Conservation (phyloP, 2,329 filamentous ascomycete species). For the Talaromyces sp. region DNA sequence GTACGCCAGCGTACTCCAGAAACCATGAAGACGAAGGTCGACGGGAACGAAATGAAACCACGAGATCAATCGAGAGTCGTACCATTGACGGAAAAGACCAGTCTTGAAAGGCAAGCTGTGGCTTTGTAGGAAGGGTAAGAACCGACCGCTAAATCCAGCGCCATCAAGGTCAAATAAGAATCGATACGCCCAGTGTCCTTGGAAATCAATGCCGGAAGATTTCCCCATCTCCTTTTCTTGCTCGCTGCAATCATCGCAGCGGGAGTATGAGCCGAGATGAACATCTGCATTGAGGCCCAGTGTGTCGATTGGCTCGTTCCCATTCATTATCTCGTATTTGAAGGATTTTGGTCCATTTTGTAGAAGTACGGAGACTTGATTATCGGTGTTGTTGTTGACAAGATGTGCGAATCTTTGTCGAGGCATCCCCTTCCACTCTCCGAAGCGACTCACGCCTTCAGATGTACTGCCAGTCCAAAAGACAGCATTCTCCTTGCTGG, state of each 20-base stretch:
- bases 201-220: constrained; percentile 52
- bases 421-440: constrained; percentile 67
- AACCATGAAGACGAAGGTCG: constrained; percentile 70
- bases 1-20: constrained; percentile 75
- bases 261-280: constrained; percentile 62
- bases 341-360: constrained; percentile 52
- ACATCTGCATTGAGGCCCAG: constrained; percentile 61
- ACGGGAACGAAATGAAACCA: constrained; percentile 83
- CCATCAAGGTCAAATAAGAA: constrained; percentile 75
- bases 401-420: constrained; percentile 73
- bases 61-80: constrained; percentile 70
- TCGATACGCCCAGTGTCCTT: constrained; percentile 64
- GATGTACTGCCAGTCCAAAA: constrained; percentile 76
- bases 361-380: constrained; percentile 59
- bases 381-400: constrained; percentile 59
- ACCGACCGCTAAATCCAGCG: constrained; percentile 65
- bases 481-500: constrained; percentile 64
- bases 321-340: constrained; percentile 58
- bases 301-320: constrained; percentile 40
- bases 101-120: constrained; percentile 69
- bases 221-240: constrained; percentile 58
- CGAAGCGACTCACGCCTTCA: constrained; percentile 56
- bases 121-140: constrained; percentile 68
- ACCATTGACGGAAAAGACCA: constrained; percentile 77
- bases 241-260: constrained; percentile 59